Evolutionary conservation across 345 rosid species (phyloP).

Genomic region (Arabis hirsuta): DNA sequence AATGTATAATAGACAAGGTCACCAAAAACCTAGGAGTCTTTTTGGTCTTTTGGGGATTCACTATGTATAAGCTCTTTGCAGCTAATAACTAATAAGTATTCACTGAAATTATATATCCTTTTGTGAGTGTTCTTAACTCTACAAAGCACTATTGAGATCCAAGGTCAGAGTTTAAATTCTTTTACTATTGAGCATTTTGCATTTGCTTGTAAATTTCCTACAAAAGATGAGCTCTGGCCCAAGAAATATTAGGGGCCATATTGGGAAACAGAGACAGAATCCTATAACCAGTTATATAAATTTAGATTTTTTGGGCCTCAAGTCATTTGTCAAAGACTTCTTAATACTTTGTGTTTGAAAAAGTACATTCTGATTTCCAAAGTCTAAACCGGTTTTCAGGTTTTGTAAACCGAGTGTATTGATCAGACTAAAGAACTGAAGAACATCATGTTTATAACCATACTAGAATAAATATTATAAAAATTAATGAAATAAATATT

Average conservation of each 20-base stretch:
- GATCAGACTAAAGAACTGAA: constrained; percentile 15
- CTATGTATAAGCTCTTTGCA: too few species aligned
- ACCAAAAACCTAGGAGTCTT: too few species aligned
- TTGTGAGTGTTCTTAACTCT: background rate
- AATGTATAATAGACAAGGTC: too few species aligned
- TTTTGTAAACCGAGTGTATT: background rate
- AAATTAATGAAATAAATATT: too few species aligned
- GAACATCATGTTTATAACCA: constrained; percentile 6
- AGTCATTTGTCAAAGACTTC: background rate
- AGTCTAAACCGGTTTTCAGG: constrained; percentile 3
- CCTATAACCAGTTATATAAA: background rate
- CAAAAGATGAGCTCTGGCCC: constrained; percentile 5
- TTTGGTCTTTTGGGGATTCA: too few species aligned
- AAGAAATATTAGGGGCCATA: background rate
- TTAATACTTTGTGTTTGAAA: background rate
- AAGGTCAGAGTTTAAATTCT: background rate
- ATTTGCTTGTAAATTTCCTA: background rate
- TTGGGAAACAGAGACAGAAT: background rate
- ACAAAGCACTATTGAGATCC: background rate
- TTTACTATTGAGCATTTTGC: background rate
- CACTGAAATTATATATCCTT: background rate
- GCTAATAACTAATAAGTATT: background rate
- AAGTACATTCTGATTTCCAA: background rate
- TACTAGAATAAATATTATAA: too few species aligned
- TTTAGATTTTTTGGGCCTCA: background rate